These are phyloP conservation scores for Mikania micrantha DNA, from an alignment of 129 eudicot species.

Conservation along the genomic window DNA sequence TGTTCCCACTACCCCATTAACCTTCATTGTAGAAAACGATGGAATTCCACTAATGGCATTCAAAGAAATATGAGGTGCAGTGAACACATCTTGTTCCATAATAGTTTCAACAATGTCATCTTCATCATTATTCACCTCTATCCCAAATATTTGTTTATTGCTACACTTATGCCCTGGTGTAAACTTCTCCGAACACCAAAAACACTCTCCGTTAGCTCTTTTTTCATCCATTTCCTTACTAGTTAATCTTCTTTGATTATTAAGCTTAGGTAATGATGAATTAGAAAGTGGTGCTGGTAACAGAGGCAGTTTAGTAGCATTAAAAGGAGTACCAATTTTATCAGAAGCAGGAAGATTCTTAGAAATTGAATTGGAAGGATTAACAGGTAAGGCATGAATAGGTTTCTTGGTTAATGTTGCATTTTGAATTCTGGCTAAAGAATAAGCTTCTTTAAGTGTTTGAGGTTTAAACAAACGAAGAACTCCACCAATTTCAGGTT, in stretches of 20 bases:
- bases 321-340: neutral
- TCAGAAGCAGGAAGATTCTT: neutral
- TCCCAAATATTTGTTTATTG: neutral
- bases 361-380: neutral
- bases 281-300: neutral
- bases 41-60: neutral
- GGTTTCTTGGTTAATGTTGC: too few relatives aligned
- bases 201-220: neutral
- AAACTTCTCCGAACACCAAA: neutral
- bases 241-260: neutral
- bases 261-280: neutral
- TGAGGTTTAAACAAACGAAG: too few relatives aligned
- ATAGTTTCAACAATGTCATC: neutral
- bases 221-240: neutral
- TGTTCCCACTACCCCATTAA: neutral
- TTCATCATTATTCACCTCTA: neutral
- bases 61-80: neutral
- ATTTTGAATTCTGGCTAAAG: too few relatives aligned
- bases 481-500: too few relatives aligned
- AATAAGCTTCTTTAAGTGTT: too few relatives aligned
- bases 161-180: neutral
- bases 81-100: neutral
- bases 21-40: neutral
- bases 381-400: too few relatives aligned
- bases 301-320: neutral